A percentile compares a stretch with the other conserved stretches of the same genome.
Conservation (phyloP, 345 rosid species). For the Crucihimalaya himalaica region DNA sequence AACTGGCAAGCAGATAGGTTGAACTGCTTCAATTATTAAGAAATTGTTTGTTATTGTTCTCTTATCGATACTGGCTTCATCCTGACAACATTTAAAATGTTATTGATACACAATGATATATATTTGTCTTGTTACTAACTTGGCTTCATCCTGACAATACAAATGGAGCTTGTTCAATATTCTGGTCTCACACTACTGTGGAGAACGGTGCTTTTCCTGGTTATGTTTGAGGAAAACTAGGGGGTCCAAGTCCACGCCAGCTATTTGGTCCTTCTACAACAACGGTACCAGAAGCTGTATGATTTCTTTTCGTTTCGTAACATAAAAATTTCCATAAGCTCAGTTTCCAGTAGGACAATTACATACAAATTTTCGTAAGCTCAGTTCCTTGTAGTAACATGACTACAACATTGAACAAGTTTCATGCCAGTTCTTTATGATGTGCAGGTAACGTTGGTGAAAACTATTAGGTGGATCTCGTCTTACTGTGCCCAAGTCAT, state of each 20-base stretch:
- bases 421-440: conserved; percentile 22
- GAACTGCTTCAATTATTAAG: conserved; percentile 39
- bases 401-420: conserved; percentile 6
- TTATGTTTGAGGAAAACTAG: conserved; percentile 83
- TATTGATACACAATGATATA: conserved; percentile 8
- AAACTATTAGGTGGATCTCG: conserved; percentile 57
- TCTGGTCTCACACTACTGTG: conserved; percentile 51
- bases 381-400: background rate
- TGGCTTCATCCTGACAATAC: conserved; percentile 36
- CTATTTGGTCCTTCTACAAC: conserved; percentile 63
- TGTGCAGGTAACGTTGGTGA: conserved; percentile 61
- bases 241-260: conserved; percentile 97
- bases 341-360: background rate
- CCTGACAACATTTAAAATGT: conserved; percentile 14
- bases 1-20: conserved; percentile 37
- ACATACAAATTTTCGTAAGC: background rate
- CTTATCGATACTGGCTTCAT: conserved; percentile 49
- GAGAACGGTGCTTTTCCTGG: conserved; percentile 59
- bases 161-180: conserved; percentile 73
- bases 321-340: background rate
- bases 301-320: conserved; percentile 28
- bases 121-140: background rate
- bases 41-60: conserved; percentile 52
- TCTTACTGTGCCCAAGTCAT: conserved; percentile 57
- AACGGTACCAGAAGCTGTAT: conserved; percentile 81